Base-by-base conservation (phyloP, 176 grass and related monocot species). In the Microstegium vimineum region DNA sequence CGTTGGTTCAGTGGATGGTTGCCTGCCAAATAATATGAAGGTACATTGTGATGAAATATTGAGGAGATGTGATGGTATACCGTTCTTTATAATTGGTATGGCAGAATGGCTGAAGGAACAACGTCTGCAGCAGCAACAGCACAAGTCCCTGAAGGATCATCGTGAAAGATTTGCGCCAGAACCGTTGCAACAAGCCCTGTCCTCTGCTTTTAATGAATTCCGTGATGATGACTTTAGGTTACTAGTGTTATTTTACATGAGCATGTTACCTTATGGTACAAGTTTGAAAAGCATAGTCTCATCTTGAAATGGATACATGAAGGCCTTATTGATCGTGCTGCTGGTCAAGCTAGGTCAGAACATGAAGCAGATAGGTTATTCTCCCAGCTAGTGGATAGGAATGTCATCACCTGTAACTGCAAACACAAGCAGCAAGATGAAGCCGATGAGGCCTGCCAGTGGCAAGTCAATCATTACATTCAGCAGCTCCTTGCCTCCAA, bases 1-100 rank as follows among this genome's bases (percentile, higher is more conserved):
- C 4, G 52, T 66, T 75, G 43, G 61, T 30, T 32, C 15, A 0
- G 14, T 10, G 22, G 71, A 66, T 67, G 1, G 0, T 16, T 42
- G 0, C 10, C 10, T 23, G 0, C 16, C 30, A 34, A 1, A 52
- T 0, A n/a, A 56, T 1, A 0, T 54, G 16, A 42, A 64, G 41
- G 20, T 6, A 33, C 0, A 31, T 22, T 20, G 0, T 31, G 34
- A 23, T 15, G 10, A 43, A 42, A 76, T 77, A 5, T 26, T 77
- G 46, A 69, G 3, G 5, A 77, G 2, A 42, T 84, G 73, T 77
- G 17, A 41, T 32, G 82, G 82, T 77, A 34, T 84, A 69, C 82
- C 82, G 12, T 38, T 69, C 12, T 68, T 60, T 36, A 59, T 84
- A 42, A 69, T 0, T 61, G 46, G n/a, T 4, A 77, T 77, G 73